These are phyloP conservation scores for Pogostemon cablin DNA, from an alignment of 257 asterid genomes.

Conservation along the genomic window DNA sequence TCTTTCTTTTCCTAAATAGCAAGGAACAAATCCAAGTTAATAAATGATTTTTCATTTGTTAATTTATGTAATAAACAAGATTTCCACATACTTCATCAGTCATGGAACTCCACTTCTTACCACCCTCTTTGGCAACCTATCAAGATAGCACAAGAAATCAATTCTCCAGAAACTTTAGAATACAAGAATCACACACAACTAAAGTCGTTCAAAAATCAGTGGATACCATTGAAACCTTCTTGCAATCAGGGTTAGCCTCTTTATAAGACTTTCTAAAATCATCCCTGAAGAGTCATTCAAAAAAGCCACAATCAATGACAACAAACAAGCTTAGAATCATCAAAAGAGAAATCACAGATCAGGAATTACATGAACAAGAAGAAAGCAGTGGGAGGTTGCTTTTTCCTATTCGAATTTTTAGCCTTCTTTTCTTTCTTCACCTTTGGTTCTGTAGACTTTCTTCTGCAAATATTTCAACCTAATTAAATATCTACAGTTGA, in stretches of 20 bases:
- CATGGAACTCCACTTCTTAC: conserved; percentile 78
- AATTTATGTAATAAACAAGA: background rate
- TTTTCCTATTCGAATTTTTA: conserved; percentile 54
- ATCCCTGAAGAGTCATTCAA: conserved; percentile 45
- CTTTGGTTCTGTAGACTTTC: conserved; percentile 47
- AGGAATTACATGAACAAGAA: conserved; percentile 68
- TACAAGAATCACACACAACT: background rate
- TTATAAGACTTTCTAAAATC: conserved; percentile 72
- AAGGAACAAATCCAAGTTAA: background rate
- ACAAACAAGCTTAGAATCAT: background rate
- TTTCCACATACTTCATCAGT: conserved; percentile 62
- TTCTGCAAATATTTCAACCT: conserved; percentile 39
- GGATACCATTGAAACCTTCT: conserved; percentile 55
- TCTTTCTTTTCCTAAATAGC: conserved; percentile 60
- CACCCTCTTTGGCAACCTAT: conserved; percentile 89
- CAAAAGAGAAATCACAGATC: background rate
- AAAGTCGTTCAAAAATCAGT: background rate
- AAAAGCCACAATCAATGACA: background rate
- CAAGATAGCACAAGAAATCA: background rate
- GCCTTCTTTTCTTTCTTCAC: conserved; percentile 52
- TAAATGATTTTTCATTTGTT: background rate
- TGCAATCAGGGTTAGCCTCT: conserved; percentile 75
- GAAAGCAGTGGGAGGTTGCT: conserved; percentile 85
- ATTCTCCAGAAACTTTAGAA: background rate
- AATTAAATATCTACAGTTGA: background rate